A percentile compares a stretch with the other conserved stretches of the same genome.
Evolutionary conservation across 306 rosid species (phyloP).

Genomic region (Geum urbanum): DNA sequence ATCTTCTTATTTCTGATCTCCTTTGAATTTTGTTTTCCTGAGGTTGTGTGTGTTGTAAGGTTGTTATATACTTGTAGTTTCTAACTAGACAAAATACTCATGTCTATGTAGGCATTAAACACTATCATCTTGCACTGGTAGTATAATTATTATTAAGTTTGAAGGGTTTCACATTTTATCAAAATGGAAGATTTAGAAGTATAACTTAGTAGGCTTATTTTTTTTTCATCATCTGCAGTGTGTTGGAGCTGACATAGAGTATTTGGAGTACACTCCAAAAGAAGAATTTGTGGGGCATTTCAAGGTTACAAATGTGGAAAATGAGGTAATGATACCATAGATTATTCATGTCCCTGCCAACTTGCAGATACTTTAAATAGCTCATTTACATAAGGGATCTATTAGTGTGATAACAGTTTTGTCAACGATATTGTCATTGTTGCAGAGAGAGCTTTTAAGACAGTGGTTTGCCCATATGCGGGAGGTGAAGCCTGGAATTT

Average conservation of each 20-base stretch:
- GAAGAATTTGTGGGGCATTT: slow-evolving; percentile 91
- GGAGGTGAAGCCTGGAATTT: slow-evolving; percentile 94
- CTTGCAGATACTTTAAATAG: slow-evolving; percentile 11
- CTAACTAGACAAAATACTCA: not conserved
- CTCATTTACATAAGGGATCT: slow-evolving; percentile 14
- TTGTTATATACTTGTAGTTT: not conserved
- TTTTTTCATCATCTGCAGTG: slow-evolving; percentile 56
- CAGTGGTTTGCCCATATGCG: slow-evolving; percentile 94
- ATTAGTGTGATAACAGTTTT: slow-evolving; percentile 6
- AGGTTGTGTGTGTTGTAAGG: no score
- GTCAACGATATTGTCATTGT: slow-evolving; percentile 17
- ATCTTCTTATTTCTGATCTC: no score
- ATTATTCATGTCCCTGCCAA: not conserved
- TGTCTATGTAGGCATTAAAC: not conserved
- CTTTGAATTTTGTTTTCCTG: no score
- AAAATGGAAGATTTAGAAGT: not conserved
- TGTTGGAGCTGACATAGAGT: slow-evolving; percentile 90
- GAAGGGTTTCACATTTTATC: slow-evolving; percentile 2
- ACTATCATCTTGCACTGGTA: not conserved
- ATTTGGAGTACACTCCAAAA: slow-evolving; percentile 91
- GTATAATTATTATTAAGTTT: not conserved
- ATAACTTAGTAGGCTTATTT: slow-evolving; percentile 7
- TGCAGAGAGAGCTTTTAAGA: slow-evolving; percentile 85
- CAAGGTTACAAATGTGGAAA: slow-evolving; percentile 81
- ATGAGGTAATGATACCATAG: slow-evolving; percentile 55